Evolutionary conservation across 345 rosid genomes (phyloP).

Genomic region (Psidium friedrichsthalianum): DNA sequence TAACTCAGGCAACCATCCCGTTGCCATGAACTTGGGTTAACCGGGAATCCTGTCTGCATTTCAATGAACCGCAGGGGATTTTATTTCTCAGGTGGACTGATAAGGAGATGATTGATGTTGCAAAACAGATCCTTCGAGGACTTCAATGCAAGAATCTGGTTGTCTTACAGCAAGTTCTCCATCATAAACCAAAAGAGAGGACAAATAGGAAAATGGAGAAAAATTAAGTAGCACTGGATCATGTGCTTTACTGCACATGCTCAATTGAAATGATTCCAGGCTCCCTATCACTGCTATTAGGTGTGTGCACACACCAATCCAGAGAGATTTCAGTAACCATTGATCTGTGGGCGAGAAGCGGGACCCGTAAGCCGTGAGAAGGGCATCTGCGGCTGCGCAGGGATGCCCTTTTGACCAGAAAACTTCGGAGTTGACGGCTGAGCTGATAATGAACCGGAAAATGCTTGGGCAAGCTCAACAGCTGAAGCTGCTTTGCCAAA

Average conservation of each 20-base stretch:
- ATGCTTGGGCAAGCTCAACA: constrained; percentile 68
- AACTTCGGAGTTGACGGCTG: constrained; percentile 26
- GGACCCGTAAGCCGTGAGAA: constrained; percentile 61
- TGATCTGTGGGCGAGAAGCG: constrained; percentile 39
- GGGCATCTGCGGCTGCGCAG: constrained; percentile 40
- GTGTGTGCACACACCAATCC: background rate
- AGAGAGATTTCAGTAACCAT: constrained; percentile 39
- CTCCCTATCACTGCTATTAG: background rate
- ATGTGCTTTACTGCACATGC: background rate
- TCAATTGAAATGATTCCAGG: background rate
- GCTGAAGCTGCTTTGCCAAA: constrained; percentile 70
- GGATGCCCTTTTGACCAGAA: constrained; percentile 18
- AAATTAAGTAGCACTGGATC: background rate
- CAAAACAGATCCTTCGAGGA: background rate
- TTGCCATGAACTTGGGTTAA: background rate
- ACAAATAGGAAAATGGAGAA: background rate
- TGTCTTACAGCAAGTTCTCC: background rate
- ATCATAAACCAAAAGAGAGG: background rate
- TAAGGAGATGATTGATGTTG: background rate
- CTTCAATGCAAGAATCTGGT: background rate
- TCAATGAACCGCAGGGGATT: background rate
- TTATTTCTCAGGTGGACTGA: background rate
- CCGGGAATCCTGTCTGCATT: background rate
- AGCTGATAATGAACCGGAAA: constrained; percentile 46
- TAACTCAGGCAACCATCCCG: background rate